phyloP scores from a whole-genome alignment of 305 asterid species.

The Fraxinus greggii region DNA sequence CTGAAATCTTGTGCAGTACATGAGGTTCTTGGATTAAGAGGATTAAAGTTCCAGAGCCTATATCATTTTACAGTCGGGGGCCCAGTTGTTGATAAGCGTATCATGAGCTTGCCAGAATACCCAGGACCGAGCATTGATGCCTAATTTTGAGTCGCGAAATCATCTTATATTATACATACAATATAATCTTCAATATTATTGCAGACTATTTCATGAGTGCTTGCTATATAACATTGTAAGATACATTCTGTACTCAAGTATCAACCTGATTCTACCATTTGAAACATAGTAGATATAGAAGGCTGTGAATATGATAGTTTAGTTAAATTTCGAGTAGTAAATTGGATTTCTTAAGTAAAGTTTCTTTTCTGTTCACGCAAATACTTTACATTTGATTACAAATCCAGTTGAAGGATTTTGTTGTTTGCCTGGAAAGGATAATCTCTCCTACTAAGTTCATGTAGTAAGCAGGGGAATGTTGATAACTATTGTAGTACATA shows the following conservation, averaged over 20 bases:
- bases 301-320: background rate
- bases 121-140: constrained; percentile 72
- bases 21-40: constrained; percentile 75
- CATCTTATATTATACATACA: background rate
- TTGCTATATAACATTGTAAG: background rate
- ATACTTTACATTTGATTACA: background rate
- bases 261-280: background rate
- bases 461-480: background rate
- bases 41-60: constrained; percentile 68
- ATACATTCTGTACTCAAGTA: background rate
- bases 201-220: background rate
- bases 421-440: background rate
- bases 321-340: background rate
- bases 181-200: background rate
- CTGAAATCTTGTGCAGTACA: constrained; percentile 59
- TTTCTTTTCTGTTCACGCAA: background rate
- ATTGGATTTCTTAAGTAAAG: background rate
- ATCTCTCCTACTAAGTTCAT: background rate
- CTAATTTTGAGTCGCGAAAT: constrained; percentile 15
- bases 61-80: constrained; percentile 88
- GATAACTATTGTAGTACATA: no score
- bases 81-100: constrained; percentile 75
- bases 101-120: constrained; percentile 90
- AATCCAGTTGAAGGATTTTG: background rate
- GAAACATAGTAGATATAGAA: background rate